Percentiles rank a stretch among this genome's conserved stretches.
Conservation (phyloP, 2,329 filamentous ascomycete species). For the Diaporthe ampelina region DNA sequence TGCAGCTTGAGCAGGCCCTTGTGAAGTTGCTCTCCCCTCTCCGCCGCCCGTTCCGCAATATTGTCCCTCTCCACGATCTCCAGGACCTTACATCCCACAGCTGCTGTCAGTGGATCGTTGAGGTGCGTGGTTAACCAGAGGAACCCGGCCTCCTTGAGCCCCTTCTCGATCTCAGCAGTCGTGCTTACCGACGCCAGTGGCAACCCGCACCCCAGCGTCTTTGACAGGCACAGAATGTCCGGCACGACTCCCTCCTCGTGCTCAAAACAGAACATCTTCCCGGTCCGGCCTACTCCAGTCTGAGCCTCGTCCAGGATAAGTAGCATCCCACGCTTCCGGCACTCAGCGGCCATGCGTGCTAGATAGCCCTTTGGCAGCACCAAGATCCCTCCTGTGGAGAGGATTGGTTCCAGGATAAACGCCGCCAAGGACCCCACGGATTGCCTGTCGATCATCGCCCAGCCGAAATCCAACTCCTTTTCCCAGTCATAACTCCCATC, state of each 20-base stretch:
- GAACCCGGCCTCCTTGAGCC: constrained; percentile 59
- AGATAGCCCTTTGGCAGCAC: constrained; percentile 69
- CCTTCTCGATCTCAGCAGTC: constrained; percentile 60
- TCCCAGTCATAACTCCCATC: constrained; percentile 77
- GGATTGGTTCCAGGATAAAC: constrained; percentile 73
- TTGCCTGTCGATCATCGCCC: constrained; percentile 70
- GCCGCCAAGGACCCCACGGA: constrained; percentile 73
- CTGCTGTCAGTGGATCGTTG: constrained; percentile 67
- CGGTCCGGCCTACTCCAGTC: constrained; percentile 69
- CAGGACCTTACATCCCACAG: constrained; percentile 67
- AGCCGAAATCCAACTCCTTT: constrained; percentile 73
- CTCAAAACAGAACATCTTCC: constrained; percentile 71
- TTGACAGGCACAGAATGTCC: constrained; percentile 65
- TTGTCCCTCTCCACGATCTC: constrained; percentile 66
- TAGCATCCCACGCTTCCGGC: constrained; percentile 67
- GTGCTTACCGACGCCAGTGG: constrained; percentile 65
- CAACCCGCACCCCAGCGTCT: constrained; percentile 68
- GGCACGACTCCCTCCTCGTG: constrained; percentile 62
- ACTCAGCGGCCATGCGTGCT: constrained; percentile 63
- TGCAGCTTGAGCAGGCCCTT: constrained; percentile 59
- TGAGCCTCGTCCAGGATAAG: constrained; percentile 73
- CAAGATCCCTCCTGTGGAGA: constrained; percentile 69
- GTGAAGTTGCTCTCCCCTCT: constrained; percentile 59
- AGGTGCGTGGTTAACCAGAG: constrained; percentile 67
- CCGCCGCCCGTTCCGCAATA: constrained; percentile 56